Evolutionary conservation across 2,329 filamentous ascomycete species (phyloP), one percentile per base, ranked within the genome.

Genomic region (Cryphonectria naterciae): DNA sequence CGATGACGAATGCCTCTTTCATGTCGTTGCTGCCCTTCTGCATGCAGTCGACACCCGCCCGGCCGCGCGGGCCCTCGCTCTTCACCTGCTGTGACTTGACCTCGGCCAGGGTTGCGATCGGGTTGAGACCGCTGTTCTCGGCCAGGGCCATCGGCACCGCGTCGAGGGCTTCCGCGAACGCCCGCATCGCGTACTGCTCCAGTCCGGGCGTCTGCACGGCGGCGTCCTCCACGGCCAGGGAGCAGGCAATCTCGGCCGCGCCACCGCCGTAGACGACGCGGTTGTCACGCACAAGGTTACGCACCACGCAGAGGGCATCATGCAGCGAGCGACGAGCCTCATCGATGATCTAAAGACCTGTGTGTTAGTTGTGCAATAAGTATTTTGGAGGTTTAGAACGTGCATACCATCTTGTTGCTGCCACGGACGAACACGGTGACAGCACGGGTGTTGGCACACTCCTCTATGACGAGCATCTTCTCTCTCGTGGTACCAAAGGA

Each of bases 401-500:
- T 32, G 5, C 87, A 79, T 83, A 95, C 93, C 96, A 99, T 99
- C 88, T 98, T 99, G 89, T 99, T 99, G 87, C 94, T 97, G 78
- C 96, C 96, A 78, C 96, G 89, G 72, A 99, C 93, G 81, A 99
- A 99, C 69, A 97, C 91, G 2, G 96, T 99, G 72, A 99, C 97
- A 61, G 96, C 96, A 77, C 96, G 88, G 71, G 94, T 97, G 85
- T 99, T 99, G 78, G 97, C 96, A 80, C 96, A 99, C 84, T 99
- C 96, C 84, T 99, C 97, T 77, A 99, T 99, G 70, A 99, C 93
- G 77, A 99, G 87, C 96, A 99, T 99, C 89, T 99, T 98, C 84
- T 99, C 96, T 79, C 96, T 89, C 60, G 96, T 99, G 1, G 96
- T 99, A 77, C 96, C 96, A 78, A 99, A 99, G 39, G 90, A 92